Evolutionary conservation across 192 early-diverging fungal species (phyloP), one percentile per base, ranked within the genome.

Genomic region (Umbelopsis isabellina): DNA sequence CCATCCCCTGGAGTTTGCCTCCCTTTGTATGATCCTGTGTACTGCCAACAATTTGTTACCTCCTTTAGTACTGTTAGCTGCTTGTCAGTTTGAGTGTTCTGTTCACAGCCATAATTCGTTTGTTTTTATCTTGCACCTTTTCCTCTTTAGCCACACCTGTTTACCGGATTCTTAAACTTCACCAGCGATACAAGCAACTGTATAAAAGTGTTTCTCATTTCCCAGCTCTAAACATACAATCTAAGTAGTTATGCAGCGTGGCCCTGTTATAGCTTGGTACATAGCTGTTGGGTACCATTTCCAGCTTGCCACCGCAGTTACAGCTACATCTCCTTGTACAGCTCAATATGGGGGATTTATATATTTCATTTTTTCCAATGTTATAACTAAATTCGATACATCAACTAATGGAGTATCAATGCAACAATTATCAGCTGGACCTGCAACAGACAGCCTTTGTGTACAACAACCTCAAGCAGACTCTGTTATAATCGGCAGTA

Each of bases 1-100:
- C 2, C 16, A 12, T 61, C 55, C 55, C 55, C 25, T 61, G 27
- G 33, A 18, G 55, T 27, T 27, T 35, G 13, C 8, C 55, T 61
- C 55, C 55, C 18, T 61, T 27, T 4, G 21, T 35, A 61, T 61
- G 55, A 61, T 61, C 55, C 55, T 61, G 7, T 61, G 55, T 61
- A 61, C 30, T 61, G 55, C 55, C 33, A 12, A 5, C 18, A 61
- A 13, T 35, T 30, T 16, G 11, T 30, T 13, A 18, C 21, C 55
- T 61, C 55, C 55, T 61, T 25, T 61, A 35, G 55, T 61, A 61
- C 27, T 33, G 25, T 61, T 61, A 61, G 55, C 37, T 25, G 33
- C 16, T 15, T 11, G 55, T 22, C 10, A 58, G 10, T 35, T 61
- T 61, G 55, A 30, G 30, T 61, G 30, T 15, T 61, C 55, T 61